These are phyloP conservation scores for Durotheca rogersii DNA, from an alignment of 495 filamentous ascomycete species.

Conservation along the genomic window DNA sequence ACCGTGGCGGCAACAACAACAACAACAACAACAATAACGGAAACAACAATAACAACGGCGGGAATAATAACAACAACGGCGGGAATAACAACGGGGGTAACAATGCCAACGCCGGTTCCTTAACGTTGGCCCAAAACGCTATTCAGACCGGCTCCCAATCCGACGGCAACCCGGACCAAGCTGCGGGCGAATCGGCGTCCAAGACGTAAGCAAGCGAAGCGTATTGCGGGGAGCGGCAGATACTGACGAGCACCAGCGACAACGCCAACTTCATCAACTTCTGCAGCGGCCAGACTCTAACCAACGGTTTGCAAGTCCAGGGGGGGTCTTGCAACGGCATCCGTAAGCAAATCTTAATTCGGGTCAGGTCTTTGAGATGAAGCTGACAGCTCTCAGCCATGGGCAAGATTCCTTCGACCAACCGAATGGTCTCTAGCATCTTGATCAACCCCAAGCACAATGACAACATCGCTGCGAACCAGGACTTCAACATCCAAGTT, in stretches of 20 bases:
- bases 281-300: constrained; percentile 64
- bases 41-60: constrained; percentile 7
- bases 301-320: constrained; percentile 65
- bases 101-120: constrained; percentile 23
- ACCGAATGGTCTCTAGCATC: constrained; percentile 67
- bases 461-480: constrained; percentile 48
- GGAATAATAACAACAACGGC: not conserved
- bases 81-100: constrained; percentile 24
- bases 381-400: constrained; percentile 52
- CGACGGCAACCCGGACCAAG: constrained; percentile 36
- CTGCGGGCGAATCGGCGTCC: constrained; percentile 56
- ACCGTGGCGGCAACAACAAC: constrained; percentile 7
- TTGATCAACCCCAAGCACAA: constrained; percentile 56
- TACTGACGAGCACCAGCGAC: constrained; percentile 40
- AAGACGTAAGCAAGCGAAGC: constrained; percentile 46
- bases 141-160: constrained; percentile 52
- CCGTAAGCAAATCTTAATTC: constrained; percentile 51
- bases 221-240: no score
- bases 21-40: constrained; percentile 16
- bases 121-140: constrained; percentile 45
- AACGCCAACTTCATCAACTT: constrained; percentile 69
- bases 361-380: not conserved
- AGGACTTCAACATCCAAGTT: constrained; percentile 59
- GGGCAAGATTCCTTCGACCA: constrained; percentile 66
- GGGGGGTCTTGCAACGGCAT: constrained; percentile 72